A percentile compares a stretch with the other conserved stretches of the same genome.
These are phyloP conservation scores for Gracilaria gracilis DNA, from an alignment of 23 red algal species.

Conservation along the genomic window DNA sequence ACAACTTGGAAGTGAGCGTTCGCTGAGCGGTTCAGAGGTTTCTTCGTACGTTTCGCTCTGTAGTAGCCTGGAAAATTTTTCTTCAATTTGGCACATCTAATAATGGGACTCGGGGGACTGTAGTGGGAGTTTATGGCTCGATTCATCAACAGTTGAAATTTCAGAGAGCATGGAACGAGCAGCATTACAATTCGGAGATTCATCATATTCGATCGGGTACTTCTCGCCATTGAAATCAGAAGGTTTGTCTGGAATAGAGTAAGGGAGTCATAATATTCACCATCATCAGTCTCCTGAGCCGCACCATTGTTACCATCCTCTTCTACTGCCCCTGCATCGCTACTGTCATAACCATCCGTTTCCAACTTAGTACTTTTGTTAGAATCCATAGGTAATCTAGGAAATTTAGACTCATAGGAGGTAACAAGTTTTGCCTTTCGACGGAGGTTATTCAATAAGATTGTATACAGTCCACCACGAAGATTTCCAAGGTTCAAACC, in stretches of 20 bases:
- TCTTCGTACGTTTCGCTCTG: not conserved
- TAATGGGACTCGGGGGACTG: no score
- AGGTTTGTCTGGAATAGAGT: not conserved
- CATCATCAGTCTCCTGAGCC: not conserved
- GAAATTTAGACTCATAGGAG: not conserved
- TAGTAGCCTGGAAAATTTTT: no score
- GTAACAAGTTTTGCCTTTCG: not conserved
- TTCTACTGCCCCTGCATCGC: not conserved
- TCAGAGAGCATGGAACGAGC: not conserved
- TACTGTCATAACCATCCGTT: not conserved
- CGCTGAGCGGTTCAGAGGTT: not conserved
- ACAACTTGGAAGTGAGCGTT: not conserved
- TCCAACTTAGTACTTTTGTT: not conserved
- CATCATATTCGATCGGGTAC: not conserved
- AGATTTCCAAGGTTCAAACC: constrained; percentile 10
- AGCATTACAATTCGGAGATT: not conserved
- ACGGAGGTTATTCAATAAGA: not conserved
- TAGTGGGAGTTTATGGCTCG: no score
- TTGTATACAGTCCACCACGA: not conserved
- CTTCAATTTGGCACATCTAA: no score
- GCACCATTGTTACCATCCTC: not conserved
- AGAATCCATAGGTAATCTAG: not conserved
- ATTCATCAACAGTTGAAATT: constrained; percentile 7
- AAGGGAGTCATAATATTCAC: not conserved
- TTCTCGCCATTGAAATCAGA: not conserved